A percentile compares a stretch with the other conserved stretches of the same genome.
Conservation (phyloP, 2,329 filamentous ascomycete species). For the Aspergillus luchuensis region DNA sequence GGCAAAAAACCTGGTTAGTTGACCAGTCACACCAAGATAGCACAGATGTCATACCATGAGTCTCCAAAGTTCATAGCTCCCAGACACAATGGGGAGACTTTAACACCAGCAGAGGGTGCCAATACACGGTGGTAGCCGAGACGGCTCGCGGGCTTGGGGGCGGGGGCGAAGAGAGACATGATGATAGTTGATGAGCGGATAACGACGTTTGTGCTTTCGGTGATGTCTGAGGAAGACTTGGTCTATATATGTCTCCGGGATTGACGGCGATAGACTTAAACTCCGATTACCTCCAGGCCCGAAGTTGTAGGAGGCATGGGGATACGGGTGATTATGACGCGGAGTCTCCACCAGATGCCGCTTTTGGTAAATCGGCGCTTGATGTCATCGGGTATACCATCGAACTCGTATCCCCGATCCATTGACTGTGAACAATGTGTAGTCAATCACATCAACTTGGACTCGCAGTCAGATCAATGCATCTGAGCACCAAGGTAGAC, state of each 20-base stretch:
- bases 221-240: background rate
- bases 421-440: background rate
- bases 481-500: background rate
- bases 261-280: background rate
- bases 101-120: constrained; percentile 63
- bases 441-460: background rate
- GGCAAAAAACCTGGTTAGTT: background rate
- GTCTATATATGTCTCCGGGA: background rate
- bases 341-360: background rate
- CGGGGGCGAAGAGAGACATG: constrained; percentile 33
- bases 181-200: background rate
- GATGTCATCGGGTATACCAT: background rate
- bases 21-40: background rate
- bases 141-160: constrained; percentile 59
- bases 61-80: constrained; percentile 40
- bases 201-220: background rate
- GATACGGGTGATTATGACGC: background rate
- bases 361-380: background rate
- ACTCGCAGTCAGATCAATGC: background rate
- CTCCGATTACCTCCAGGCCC: background rate
- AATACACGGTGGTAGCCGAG: constrained; percentile 66
- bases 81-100: constrained; percentile 61
- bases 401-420: background rate
- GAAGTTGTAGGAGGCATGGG: background rate
- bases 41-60: constrained; percentile 41